Conservation (phyloP, 257 asterid species). For the Solanum dulcamara region DNA sequence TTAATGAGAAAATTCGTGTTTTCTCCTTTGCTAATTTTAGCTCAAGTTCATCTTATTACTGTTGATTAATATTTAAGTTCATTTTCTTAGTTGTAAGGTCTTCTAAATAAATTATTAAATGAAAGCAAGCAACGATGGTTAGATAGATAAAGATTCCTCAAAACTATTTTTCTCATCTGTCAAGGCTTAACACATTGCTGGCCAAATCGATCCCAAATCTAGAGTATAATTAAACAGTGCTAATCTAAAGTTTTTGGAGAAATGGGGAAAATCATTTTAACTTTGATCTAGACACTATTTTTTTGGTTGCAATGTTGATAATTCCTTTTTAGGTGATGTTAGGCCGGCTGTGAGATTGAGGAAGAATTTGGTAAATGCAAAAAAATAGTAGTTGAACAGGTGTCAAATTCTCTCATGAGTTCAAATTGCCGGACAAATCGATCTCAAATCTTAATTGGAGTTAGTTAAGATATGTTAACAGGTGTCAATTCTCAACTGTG, state of each 20-base stretch:
- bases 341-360: background rate
- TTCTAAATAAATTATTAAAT: background rate
- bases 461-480: background rate
- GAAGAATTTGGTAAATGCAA: background rate
- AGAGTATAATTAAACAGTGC: background rate
- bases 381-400: background rate
- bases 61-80: background rate
- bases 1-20: constrained; percentile 8
- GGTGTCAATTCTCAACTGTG: background rate
- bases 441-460: no score
- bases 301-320: background rate
- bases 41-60: no score
- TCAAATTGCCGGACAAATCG: no score
- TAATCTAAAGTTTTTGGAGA: background rate
- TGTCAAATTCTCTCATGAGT: background rate
- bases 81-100: background rate
- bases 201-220: background rate
- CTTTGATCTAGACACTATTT: background rate
- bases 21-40: background rate
- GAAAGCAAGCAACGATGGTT: background rate
- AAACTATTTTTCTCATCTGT: background rate
- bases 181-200: background rate
- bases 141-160: no score
- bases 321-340: background rate
- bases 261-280: background rate